Evolutionary conservation across 164 flowering plant genomes (phyloP), one percentile per base, ranked within the genome.

Genomic region (Aristolochia fimbriata): DNA sequence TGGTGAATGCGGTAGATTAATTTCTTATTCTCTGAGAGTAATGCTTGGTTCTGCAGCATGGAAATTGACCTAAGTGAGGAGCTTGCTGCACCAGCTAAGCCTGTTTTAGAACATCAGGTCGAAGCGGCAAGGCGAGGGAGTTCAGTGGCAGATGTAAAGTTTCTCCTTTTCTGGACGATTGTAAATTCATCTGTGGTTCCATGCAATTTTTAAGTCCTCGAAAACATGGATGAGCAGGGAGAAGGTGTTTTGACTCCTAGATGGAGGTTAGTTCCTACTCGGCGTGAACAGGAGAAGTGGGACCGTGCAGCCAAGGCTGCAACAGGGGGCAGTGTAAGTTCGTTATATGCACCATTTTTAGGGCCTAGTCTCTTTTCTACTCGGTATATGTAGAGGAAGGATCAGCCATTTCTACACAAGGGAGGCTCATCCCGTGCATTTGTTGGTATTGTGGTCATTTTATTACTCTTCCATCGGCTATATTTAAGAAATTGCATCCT

Each of bases 271-370:
- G 99, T 76, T 33, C 96, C 99, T 24, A 93, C 97, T 53, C 76
- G 86, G 12, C 83, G 85, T 52, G 99, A 93, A 73, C 94, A 81
- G 67, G 85, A 84, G 15, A 93, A 90, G 91, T 53, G 98, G 98
- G 71, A 88, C 77, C 77, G 96, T 85, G 71, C 52, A 4, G 19
- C 52, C 19, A 49, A 49, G 52, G 52, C 52, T 11, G 20, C 52
- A 17, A 49, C 52, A 76, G 85, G 63, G 12, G 88, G 77, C 69
- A 93, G 91, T 70, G 83, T 61, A 51, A 61, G 63, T 61, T 20
- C 30, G 47, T 10, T 5, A n/a, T n/a, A 50, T 19, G 11, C 22
- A n/a, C 12, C 53, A 50, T 50, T 50, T 6, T 50, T n/a, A 7
- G 22, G 1, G 43, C 10, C 1, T 16, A 13, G 2, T 3, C 14